Evolutionary conservation across 2,329 filamentous ascomycete species (phyloP), one percentile per base, ranked within the genome.

Genomic region (Nigrospora osmanthi): DNA sequence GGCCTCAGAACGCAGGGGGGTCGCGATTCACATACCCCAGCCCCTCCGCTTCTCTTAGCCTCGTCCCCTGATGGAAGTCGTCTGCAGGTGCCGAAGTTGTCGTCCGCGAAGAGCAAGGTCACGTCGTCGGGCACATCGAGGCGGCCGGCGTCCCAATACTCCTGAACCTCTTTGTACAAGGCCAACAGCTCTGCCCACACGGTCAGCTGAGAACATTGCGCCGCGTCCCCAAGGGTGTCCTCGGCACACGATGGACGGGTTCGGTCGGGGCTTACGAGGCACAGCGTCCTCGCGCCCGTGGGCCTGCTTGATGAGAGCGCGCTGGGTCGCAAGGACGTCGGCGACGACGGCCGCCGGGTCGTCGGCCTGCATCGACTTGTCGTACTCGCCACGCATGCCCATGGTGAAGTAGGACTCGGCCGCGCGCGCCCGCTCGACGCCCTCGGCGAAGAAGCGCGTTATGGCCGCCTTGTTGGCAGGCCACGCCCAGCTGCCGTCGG

Each of bases 91-190:
- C 37, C 37, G n/a, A 45, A 83, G 62, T 85, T 86, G 62, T 87
- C 83, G 57, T 86, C 83, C 0, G 80, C 72, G 75, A 81, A 86
- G 5, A 86, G 68, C 19, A 87, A 66, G 2, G 80, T 86, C 28
- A 87, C 75, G 54, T 84, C 75, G 34, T 86, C 81, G 0, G 82
- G 80, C 2, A 71, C 66, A 44, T 51, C 32, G 6, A 55, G 48
- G 4, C 48, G 47, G 13, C 47, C 52, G 2, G 53, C 48, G 33
- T 84, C 76, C 34, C 79, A 83, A 49, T 83, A 80, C 11, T 72
- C 72, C 52, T 79, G 75, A 0, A 85, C 78, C 47, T 85, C 81
- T 46, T 83, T 83, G 55, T 84, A 85, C 31, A 85, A 58, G 11
- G 79, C 80, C 68, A 80, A 76, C 45, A 83, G 69, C 55, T 84